Evolutionary conservation across 2,329 filamentous ascomycete genomes (phyloP), one percentile per base, ranked within the genome.

Genomic region (Cladophialophora yegresii): DNA sequence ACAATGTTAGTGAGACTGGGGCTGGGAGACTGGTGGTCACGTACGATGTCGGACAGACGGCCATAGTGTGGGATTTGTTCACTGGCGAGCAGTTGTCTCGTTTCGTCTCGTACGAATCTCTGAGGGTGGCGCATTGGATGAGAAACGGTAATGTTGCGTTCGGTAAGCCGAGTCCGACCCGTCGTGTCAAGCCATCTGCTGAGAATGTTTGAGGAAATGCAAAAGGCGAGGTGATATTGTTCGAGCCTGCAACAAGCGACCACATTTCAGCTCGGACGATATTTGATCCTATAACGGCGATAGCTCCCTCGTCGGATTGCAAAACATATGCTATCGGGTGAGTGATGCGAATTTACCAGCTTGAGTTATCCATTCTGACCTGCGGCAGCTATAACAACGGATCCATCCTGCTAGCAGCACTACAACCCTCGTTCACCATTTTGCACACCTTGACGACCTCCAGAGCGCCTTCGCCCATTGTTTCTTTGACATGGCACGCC

Each of bases 1-100:
- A 99, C 76, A 98, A 93, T 74, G 87, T 91, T 62, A 97, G 93
- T 76, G 93, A 97, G 71, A 81, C 87, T 66, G 93, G 93, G 2
- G 88, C 89, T 0, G 95, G 93, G 30, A 84, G 93, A 68, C 79
- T 96, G 65, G 92, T 96, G 2, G 91, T 96, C 67, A 98, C 92
- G 79, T 97, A 96, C 73, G 95, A 99, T 81, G 85, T 86, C 20
- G 89, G 91, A 43, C 91, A 93, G 76, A 96, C 91, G 0, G 92
- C 93, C 3, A 96, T 98, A 74, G 91, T 98, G 7, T 99, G 95
- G 95, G 93, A 99, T 78, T 83, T 97, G 66, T 87, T 96, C 79
- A 96, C 92, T 0, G 95, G 95, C 55, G 88, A 92, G 65, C 92
- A 97, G 77, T 85, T 97, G 64, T 88, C 93, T 45, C 86, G 93